phyloP scores from a whole-genome alignment of 139 green algal species.

The Chlamydomonas eustigma region DNA sequence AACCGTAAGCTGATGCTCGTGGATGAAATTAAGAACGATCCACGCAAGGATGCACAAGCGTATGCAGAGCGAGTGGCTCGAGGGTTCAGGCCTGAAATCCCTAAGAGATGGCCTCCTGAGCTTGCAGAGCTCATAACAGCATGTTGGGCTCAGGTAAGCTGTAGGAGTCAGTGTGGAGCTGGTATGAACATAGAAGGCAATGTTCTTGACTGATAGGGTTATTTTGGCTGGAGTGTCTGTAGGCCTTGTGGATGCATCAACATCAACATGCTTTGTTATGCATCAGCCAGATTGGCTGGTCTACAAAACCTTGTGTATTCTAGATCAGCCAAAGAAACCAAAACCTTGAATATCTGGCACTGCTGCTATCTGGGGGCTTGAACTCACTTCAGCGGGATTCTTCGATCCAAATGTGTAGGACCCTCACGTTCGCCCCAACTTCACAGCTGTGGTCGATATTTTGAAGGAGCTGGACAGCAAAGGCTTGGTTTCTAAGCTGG shows the following conservation, averaged over 20 bases:
- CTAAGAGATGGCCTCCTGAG: conserved; percentile 27
- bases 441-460: conserved; percentile 38
- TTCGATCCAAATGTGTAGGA: no score
- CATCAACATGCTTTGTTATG: not conserved
- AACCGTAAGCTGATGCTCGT: conserved; percentile 48
- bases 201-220: no score
- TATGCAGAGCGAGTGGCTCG: conserved; percentile 47
- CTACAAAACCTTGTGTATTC: no score
- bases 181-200: no score
- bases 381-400: no score
- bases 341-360: no score
- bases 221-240: no score
- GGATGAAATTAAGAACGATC: conserved; percentile 51
- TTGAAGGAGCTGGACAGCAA: conserved; percentile 25
- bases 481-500: conserved; percentile 25
- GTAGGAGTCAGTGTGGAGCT: not conserved
- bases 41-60: conserved; percentile 44
- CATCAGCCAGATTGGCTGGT: not conserved
- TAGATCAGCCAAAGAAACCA: no score
- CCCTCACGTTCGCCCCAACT: conserved; percentile 41
- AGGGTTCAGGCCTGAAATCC: conserved; percentile 44
- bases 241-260: not conserved
- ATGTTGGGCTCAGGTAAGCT: conserved; percentile 39
- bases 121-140: conserved; percentile 39
- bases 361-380: no score